phyloP scores from a whole-genome alignment of 1,284 basidiomycete species.

The Naganishia albida region DNA sequence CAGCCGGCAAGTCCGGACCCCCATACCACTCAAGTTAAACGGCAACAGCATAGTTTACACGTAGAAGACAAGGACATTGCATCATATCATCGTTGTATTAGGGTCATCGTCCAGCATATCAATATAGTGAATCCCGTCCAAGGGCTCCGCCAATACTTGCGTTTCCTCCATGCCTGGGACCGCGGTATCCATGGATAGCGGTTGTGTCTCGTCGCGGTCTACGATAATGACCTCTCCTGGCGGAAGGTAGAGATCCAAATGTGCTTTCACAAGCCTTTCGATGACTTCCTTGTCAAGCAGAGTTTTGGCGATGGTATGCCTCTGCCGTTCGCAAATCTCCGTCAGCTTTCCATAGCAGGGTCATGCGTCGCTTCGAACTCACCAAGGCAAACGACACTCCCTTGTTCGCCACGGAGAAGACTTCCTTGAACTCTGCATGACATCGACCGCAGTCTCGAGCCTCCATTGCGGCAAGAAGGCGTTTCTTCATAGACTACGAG shows the following conservation, averaged over 20 bases:
- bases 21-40: conserved; percentile 26
- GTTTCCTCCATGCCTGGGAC: conserved; percentile 54
- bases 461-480: conserved; percentile 44
- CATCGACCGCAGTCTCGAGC: conserved; percentile 40
- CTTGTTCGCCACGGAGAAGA: conserved; percentile 48
- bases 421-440: conserved; percentile 47
- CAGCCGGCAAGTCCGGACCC: conserved; percentile 5
- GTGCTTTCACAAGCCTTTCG: conserved; percentile 40
- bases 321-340: neutral
- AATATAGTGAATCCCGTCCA: neutral
- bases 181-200: neutral
- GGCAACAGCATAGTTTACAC: conserved; percentile 8
- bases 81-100: conserved; percentile 30
- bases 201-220: conserved; percentile 5
- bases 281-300: conserved; percentile 42
- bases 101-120: conserved; percentile 16
- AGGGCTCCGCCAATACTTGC: neutral
- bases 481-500: conserved; percentile 47
- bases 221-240: conserved; percentile 38
- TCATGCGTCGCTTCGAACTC: conserved; percentile 28
- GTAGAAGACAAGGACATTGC: neutral
- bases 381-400: conserved; percentile 51
- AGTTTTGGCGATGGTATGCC: conserved; percentile 3
- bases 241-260: conserved; percentile 52
- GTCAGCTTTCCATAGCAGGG: neutral